These are phyloP conservation scores for Colletotrichum magnum DNA, from an alignment of 2,329 filamentous ascomycete species.

Conservation along the genomic window DNA sequence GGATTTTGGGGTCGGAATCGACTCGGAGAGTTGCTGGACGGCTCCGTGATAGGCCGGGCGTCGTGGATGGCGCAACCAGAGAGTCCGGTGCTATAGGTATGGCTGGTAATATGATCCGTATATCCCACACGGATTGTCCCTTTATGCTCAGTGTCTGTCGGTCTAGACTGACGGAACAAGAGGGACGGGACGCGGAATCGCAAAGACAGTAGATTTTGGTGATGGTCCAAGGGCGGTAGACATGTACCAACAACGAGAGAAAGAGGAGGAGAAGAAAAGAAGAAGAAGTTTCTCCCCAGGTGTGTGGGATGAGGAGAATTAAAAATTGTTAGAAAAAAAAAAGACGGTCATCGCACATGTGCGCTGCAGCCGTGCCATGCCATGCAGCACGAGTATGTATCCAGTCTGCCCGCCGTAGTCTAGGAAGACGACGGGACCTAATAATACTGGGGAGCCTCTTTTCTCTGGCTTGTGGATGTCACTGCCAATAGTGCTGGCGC, in stretches of 20 bases:
- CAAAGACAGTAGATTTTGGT: constrained; percentile 6
- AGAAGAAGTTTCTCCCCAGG: not conserved
- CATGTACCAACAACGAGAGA: constrained; percentile 32
- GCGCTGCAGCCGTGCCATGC: constrained; percentile 34
- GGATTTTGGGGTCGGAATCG: constrained; percentile 1
- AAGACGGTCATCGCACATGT: constrained; percentile 38
- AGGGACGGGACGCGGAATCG: not conserved
- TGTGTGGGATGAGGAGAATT: constrained; percentile 34
- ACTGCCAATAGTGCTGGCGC: constrained; percentile 5
- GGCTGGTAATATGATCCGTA: constrained; percentile 21
- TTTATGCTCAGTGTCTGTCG: constrained; percentile 22
- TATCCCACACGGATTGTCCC: constrained; percentile 18
- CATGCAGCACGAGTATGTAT: constrained; percentile 35
- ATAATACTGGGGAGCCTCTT: constrained; percentile 12
- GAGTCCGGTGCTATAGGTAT: constrained; percentile 33
- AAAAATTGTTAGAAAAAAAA: constrained; percentile 23
- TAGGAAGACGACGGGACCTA: not conserved
- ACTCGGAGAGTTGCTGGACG: constrained; percentile 9
- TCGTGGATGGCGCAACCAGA: constrained; percentile 25
- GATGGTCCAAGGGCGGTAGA: constrained; percentile 28
- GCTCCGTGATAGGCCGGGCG: constrained; percentile 33
- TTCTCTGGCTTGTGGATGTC: not conserved
- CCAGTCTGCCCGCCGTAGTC: not conserved
- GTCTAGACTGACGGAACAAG: constrained; percentile 12
- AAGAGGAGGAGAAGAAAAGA: constrained; percentile 13